Percentiles rank a stretch among this genome's conserved stretches.
phyloP scores from a whole-genome alignment of 164 flowering plant genomes.

The Vitis amurensis region DNA sequence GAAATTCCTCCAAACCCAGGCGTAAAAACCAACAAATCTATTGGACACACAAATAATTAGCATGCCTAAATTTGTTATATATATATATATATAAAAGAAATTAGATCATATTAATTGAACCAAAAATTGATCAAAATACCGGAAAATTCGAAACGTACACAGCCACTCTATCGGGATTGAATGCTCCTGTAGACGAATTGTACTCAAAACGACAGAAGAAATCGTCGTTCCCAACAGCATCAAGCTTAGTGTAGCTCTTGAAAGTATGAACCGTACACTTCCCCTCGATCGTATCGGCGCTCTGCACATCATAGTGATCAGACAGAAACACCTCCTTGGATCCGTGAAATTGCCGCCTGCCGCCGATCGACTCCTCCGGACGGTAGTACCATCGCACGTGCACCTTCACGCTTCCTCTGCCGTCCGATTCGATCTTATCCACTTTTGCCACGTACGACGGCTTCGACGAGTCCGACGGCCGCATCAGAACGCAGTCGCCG shows the following conservation, averaged over 20 bases:
- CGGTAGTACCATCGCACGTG: constrained; percentile 78
- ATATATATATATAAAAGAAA: neutral
- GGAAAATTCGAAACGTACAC: constrained; percentile 49
- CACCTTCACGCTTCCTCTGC: constrained; percentile 58
- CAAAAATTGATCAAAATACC: constrained; percentile 6
- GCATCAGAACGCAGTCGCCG: constrained; percentile 74
- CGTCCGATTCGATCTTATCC: constrained; percentile 67
- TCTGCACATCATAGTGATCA: constrained; percentile 68
- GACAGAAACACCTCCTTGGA: constrained; percentile 75
- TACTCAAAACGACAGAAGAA: constrained; percentile 86
- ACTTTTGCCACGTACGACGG: constrained; percentile 72
- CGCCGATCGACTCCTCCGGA: constrained; percentile 87
- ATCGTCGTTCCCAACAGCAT: constrained; percentile 73
- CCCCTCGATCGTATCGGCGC: constrained; percentile 78
- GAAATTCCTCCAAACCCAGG: too few relatives aligned
- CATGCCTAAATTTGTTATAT: too few relatives aligned
- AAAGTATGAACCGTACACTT: constrained; percentile 80
- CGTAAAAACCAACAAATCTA: too few relatives aligned
- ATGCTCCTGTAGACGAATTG: constrained; percentile 61
- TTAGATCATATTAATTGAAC: neutral
- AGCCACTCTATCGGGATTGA: constrained; percentile 80
- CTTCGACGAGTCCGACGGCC: constrained; percentile 61
- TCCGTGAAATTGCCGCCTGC: constrained; percentile 81
- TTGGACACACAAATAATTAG: too few relatives aligned
- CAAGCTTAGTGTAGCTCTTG: constrained; percentile 74